Evolutionary conservation across 2,329 filamentous ascomycete species (phyloP).

Genomic region (Massarina eburnea): DNA sequence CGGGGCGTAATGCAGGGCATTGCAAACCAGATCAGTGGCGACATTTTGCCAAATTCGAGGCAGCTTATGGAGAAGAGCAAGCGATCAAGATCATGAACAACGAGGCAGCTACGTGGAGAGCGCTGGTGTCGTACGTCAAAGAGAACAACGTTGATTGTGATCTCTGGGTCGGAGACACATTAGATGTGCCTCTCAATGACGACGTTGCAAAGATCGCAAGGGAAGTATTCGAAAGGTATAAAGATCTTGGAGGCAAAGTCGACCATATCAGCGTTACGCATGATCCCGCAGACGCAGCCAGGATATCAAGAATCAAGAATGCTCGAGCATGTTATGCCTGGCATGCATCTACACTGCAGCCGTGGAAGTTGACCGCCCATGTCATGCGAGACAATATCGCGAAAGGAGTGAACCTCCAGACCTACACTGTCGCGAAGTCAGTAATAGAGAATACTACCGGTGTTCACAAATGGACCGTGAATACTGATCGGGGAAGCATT

Average conservation of each 20-base stretch:
- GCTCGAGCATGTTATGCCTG: conserved; percentile 29
- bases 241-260: conserved; percentile 20
- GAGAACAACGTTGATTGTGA: conserved; percentile 29
- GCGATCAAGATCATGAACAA: conserved; percentile 31
- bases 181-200: conserved; percentile 27
- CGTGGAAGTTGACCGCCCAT: conserved; percentile 30
- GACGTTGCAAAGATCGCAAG: conserved; percentile 22
- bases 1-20: conserved; percentile 30
- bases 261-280: conserved; percentile 25
- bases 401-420: conserved; percentile 25
- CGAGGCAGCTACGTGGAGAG: conserved; percentile 26
- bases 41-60: conserved; percentile 25
- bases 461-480: conserved; percentile 17
- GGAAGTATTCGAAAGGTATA: conserved; percentile 23
- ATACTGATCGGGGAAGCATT: conserved; percentile 22
- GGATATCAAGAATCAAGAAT: conserved; percentile 17
- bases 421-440: conserved; percentile 18
- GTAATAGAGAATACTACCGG: conserved; percentile 6
- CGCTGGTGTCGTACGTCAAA: conserved; percentile 20
- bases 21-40: conserved; percentile 33
- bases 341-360: conserved; percentile 29
- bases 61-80: conserved; percentile 27
- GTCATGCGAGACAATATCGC: conserved; percentile 25
- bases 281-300: conserved; percentile 18
- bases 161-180: conserved; percentile 30